Base-by-base conservation (phyloP, 306 rosid species). In the Cicer yamashitae region DNA sequence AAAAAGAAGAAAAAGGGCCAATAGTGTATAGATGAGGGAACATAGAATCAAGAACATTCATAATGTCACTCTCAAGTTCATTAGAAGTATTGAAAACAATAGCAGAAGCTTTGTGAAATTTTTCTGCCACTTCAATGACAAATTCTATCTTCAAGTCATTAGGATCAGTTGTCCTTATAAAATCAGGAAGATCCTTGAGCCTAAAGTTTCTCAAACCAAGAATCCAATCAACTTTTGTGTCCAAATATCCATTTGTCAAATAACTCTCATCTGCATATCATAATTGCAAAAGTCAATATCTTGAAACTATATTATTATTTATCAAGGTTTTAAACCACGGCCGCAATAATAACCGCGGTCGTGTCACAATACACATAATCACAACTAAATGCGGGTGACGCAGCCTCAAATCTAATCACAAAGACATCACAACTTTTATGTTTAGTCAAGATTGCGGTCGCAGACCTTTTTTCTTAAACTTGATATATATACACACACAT, bases 231-330 rank as follows among this genome's bases (percentile, higher is more conserved):
- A 77, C 59, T 57, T 77, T 57, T 7, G 69, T 30, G 50, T 77
- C 75, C 41, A 77, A 58, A 67, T 45, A 77, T 61, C 75, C 75
- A 17, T 77, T 77, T 45, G 44, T 68, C 8, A 65, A 38, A 50
- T 67, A 38, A 68, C 79, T 67, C 17, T 74, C 74, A 74, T 83
- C 83, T 78, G 66, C 61, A 17, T 53, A 48, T 45, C 43, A 81
- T n/a, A 39, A 75, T 68, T 51, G 1, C 8, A 37, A 25, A 56
- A 75, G 2, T 37, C 39, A 12, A 34, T 7, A 14, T 2, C 9
- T 15, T 43, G 71, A 14, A 30, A 30, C 37, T 4, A 30, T 30
- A 30, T 30, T 30, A 30, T 30, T 30, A 30, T 30, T 3, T 30
- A 30, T 30, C 37, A 30, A 3, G 37, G 37, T 30, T 30, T 30